These are phyloP conservation scores for Russula ochroleuca DNA, from an alignment of 768 basidiomycete species.

Conservation along the genomic window DNA sequence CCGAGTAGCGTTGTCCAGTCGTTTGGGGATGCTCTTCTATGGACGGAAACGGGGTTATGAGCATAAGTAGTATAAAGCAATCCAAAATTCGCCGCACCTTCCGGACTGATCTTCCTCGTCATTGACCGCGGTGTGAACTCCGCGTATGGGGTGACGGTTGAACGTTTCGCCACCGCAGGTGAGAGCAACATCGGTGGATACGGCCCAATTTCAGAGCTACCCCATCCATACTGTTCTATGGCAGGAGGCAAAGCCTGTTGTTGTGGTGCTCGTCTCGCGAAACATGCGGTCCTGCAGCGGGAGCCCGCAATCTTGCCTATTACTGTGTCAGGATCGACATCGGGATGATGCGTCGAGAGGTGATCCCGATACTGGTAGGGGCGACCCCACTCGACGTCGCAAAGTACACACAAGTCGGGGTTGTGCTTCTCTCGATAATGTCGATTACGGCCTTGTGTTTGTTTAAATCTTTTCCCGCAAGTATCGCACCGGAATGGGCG, in stretches of 20 bases:
- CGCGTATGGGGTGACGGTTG: neutral
- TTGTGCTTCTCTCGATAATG: neutral
- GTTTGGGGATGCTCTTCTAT: neutral
- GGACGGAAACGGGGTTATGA: neutral
- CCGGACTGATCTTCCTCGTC: neutral
- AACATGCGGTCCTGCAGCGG: neutral
- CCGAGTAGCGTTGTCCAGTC: neutral
- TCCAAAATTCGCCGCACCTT: neutral
- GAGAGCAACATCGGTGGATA: too few species aligned
- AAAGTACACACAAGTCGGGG: neutral
- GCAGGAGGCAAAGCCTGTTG: neutral
- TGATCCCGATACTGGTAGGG: neutral
- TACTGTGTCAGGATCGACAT: neutral
- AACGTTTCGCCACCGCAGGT: neutral
- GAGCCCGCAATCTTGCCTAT: neutral
- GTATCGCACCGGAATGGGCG: neutral
- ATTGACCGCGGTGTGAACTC: neutral
- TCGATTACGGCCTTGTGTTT: neutral
- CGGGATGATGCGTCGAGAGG: neutral
- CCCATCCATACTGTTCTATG: neutral
- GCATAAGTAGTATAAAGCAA: neutral
- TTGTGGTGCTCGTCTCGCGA: neutral
- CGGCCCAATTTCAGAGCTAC: neutral
- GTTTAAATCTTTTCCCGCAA: neutral
- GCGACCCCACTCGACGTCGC: neutral